A percentile compares a stretch with the other conserved stretches of the same genome.
Evolutionary conservation across 2,329 filamentous ascomycete genomes (phyloP).

Genomic region (Phialemoniopsis sp.): DNA sequence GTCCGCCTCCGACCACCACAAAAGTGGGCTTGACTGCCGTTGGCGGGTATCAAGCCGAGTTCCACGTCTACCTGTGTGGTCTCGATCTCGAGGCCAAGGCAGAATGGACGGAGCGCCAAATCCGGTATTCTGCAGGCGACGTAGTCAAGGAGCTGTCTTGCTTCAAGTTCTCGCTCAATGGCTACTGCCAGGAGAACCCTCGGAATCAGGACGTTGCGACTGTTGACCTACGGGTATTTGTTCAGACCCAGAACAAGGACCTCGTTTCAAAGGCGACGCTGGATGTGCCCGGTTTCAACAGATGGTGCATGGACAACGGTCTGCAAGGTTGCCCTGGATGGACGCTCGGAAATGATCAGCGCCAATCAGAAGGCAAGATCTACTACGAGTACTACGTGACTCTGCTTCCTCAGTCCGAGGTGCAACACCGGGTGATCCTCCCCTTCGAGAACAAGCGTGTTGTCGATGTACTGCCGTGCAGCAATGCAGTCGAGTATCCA

Average conservation of each 20-base stretch:
- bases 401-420: too few species aligned
- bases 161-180: constrained; percentile 19
- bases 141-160: constrained; percentile 14
- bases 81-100: constrained; percentile 10
- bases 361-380: background rate
- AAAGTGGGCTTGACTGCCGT: constrained; percentile 19
- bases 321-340: background rate
- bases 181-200: too few species aligned
- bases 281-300: too few species aligned
- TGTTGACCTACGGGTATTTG: too few species aligned
- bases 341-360: background rate
- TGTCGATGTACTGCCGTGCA: too few species aligned
- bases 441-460: too few species aligned
- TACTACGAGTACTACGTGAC: background rate
- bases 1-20: constrained; percentile 23
- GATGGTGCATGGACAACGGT: too few species aligned
- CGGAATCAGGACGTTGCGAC: too few species aligned
- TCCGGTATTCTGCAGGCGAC: constrained; percentile 21
- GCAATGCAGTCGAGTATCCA: constrained; percentile 1
- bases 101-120: constrained; percentile 16
- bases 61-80: constrained; percentile 9
- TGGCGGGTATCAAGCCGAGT: constrained; percentile 18
- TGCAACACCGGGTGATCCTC: too few species aligned
- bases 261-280: too few species aligned
- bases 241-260: too few species aligned